Percentiles rank a stretch among this genome's conserved stretches.
phyloP scores from a whole-genome alignment of 257 asterid species.

The Craterostigma plantagineum region DNA sequence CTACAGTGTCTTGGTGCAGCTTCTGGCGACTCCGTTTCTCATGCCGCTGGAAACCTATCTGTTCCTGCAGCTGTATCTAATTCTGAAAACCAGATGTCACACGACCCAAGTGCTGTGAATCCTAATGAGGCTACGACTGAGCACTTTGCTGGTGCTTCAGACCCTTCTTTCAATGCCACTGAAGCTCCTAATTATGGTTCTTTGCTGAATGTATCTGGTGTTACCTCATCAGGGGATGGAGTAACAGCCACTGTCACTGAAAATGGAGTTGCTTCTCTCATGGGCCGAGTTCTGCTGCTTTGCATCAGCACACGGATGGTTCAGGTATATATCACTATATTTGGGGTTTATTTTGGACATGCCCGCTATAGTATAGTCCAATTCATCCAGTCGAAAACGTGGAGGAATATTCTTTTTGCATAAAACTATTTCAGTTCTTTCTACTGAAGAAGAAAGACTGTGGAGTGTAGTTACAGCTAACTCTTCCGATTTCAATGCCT shows the following conservation, averaged over 20 bases:
- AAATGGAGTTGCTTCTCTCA: constrained; percentile 39
- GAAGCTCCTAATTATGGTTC: constrained; percentile 29
- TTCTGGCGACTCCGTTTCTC: constrained; percentile 14
- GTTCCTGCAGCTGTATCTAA: constrained; percentile 5
- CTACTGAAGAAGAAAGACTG: constrained; percentile 81
- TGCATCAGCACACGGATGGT: constrained; percentile 49
- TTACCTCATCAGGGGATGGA: constrained; percentile 21
- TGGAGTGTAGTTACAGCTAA: constrained; percentile 90
- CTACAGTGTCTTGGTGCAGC: constrained; percentile 15
- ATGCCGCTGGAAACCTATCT: constrained; percentile 10
- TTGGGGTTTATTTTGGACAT: background rate
- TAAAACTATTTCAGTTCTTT: constrained; percentile 32
- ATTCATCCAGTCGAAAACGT: background rate
- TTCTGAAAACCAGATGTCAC: constrained; percentile 13
- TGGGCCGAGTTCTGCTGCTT: constrained; percentile 34
- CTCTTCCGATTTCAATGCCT: constrained; percentile 73
- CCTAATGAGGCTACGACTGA: constrained; percentile 12
- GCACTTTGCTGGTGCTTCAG: constrained; percentile 17
- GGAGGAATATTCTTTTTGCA: background rate
- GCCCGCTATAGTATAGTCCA: background rate
- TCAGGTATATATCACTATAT: constrained; percentile 31
- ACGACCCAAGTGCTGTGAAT: constrained; percentile 15
- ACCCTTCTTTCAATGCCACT: constrained; percentile 19
- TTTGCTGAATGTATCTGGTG: constrained; percentile 29
- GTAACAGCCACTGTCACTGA: constrained; percentile 13